Evolutionary conservation across 2,329 filamentous ascomycete species (phyloP).

Genomic region (Sporothrix globosa): DNA sequence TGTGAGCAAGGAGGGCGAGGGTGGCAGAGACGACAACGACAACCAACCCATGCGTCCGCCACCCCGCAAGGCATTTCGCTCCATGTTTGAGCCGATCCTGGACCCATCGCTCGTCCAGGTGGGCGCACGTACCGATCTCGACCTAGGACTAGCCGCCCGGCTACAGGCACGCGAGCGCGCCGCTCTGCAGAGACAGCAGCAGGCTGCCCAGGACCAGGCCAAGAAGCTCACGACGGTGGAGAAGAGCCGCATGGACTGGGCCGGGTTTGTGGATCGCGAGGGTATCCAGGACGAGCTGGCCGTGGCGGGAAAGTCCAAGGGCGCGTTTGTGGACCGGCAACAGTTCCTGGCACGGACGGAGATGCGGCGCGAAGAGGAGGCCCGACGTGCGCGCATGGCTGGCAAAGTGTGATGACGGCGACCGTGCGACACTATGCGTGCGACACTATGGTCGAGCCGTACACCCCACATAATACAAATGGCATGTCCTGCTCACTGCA

Average conservation of each 20-base stretch:
- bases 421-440: not conserved
- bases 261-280: constrained; percentile 70
- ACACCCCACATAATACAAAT: not conserved
- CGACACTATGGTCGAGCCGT: not conserved
- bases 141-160: constrained; percentile 58
- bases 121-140: constrained; percentile 59
- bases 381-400: constrained; percentile 56
- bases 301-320: constrained; percentile 66
- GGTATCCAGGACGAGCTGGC: constrained; percentile 70
- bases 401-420: constrained; percentile 40
- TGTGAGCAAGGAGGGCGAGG: constrained; percentile 40
- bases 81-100: constrained; percentile 62
- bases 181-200: constrained; percentile 18
- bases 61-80: constrained; percentile 62
- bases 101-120: constrained; percentile 55
- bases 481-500: not conserved
- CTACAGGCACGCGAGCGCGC: constrained; percentile 51
- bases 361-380: constrained; percentile 63
- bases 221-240: constrained; percentile 72
- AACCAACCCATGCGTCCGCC: constrained; percentile 49
- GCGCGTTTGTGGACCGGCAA: constrained; percentile 63
- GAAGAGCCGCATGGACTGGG: constrained; percentile 75
- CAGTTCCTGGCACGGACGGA: constrained; percentile 69
- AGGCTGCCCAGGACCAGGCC: constrained; percentile 48
- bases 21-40: constrained; percentile 39